Base-by-base conservation (phyloP, 2,329 filamentous ascomycete genomes). In the Aureobasidium sp. region DNA sequence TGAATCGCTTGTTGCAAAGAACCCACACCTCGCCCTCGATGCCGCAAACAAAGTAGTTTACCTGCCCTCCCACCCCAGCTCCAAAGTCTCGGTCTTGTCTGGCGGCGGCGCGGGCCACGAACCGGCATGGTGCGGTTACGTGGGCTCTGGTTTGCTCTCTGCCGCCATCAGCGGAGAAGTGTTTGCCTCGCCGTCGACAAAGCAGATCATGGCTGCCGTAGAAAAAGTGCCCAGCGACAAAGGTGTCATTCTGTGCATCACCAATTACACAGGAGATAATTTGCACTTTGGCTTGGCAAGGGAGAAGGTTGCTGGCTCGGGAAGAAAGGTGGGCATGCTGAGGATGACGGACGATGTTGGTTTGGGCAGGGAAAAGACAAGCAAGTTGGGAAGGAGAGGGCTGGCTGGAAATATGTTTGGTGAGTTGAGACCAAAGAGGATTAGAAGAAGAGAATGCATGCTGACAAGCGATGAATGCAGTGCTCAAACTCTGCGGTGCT, bases 201-300 rank as follows among this genome's bases (percentile, higher is more conserved):
- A 79, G 68, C 78, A 80, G 66, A 74, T 81, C 63, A 79, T 79
- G 77, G 75, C 77, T 2, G 78, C 76, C 0, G 78, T 81, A 48
- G 68, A 74, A 42, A 77, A 78, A 45, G 76, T 77, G 0, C 77
- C 77, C 0, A 77, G 74, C 9, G 75, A 78, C 27, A 75, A 74
- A 27, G 78, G 78, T 0, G 73, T 78, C 3, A 79, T 80, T 48
- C 64, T 80, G 17, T 79, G 77, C 53, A 79, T 80, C 25, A 80
- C 78, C 0, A 80, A 80, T 60, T 80, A 80, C 60, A 80, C 78
- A 0, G 78, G 78, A 1, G 78, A 80, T 62, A 79, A 78, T 68
- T 70, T 80, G 41, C 78, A 80, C 67, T 80, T 80, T 64, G 78
- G 78, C 1, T 69, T 81, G 11, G 78, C 78, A 42, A 73, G 75